A percentile compares a stretch with the other conserved stretches of the same genome.
Conservation (phyloP, 441 rosid genomes). For the Gossypium laxum region DNA sequence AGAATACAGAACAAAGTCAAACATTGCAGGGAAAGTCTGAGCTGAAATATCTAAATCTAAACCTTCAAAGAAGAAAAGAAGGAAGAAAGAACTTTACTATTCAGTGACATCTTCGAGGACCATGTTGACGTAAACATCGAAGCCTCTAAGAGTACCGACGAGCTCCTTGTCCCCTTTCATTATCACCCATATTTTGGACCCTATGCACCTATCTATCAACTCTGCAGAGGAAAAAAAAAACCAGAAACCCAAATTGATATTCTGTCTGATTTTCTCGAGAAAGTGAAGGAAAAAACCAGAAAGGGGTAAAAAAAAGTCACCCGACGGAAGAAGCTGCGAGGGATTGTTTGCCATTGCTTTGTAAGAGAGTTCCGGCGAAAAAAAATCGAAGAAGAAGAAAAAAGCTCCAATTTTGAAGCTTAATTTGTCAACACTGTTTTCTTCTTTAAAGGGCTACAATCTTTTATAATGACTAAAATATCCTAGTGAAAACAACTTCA, state of each 20-base stretch:
- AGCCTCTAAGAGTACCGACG: slow-evolving; percentile 73
- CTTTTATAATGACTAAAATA: not conserved
- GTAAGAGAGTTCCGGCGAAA: not conserved
- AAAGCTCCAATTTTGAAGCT: not conserved
- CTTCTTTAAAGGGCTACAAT: not conserved
- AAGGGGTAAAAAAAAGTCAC: slow-evolving; percentile 15
- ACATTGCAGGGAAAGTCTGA: not conserved
- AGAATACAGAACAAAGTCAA: not conserved
- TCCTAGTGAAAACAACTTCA: not conserved
- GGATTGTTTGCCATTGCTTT: slow-evolving; percentile 71
- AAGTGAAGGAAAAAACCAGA: not conserved
- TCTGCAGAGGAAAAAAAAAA: slow-evolving; percentile 34
- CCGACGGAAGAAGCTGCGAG: slow-evolving; percentile 83
- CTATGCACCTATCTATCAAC: slow-evolving; percentile 85
- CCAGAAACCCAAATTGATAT: not conserved
- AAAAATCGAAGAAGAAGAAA: not conserved
- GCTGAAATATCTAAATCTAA: not conserved
- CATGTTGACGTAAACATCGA: slow-evolving; percentile 85
- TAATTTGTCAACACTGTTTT: not conserved
- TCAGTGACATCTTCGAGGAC: slow-evolving; percentile 89
- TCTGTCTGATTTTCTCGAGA: not conserved
- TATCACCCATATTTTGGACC: slow-evolving; percentile 88
- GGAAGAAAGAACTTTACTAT: slow-evolving; percentile 31
- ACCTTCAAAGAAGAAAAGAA: not conserved
- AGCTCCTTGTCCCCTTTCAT: slow-evolving; percentile 99